Percentiles rank a stretch among this genome's conserved stretches.
These are phyloP conservation scores for Anethum foeniculum DNA, from an alignment of 140 eudicot species.

Conservation along the genomic window DNA sequence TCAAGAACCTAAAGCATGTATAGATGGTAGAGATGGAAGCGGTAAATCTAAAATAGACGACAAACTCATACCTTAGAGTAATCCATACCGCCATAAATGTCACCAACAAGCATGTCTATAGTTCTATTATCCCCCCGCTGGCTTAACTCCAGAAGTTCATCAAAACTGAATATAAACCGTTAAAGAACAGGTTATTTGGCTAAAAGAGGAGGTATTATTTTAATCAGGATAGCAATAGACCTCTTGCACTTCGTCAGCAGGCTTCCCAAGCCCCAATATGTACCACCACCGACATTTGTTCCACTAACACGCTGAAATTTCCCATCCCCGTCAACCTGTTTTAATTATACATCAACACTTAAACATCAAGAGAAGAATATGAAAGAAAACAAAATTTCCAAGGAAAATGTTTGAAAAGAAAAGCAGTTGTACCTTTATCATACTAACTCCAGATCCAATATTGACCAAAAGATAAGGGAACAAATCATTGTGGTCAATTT, in stretches of 20 bases:
- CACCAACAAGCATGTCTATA: conserved; percentile 95
- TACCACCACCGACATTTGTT: conserved; percentile 95
- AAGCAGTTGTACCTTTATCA: conserved; percentile 62
- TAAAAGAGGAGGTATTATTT: conserved; percentile 7
- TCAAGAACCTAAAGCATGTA: too few relatives aligned
- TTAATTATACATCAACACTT: background rate
- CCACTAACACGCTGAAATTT: conserved; percentile 87
- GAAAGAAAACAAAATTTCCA: background rate
- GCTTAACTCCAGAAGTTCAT: conserved; percentile 84
- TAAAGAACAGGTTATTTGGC: background rate
- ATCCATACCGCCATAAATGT: conserved; percentile 95
- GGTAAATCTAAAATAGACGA: too few relatives aligned
- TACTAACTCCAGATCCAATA: conserved; percentile 97
- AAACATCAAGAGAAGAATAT: conserved; percentile 4
- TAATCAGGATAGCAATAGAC: conserved; percentile 26
- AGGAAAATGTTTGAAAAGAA: background rate
- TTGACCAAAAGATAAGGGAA: conserved; percentile 92
- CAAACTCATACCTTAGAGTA: conserved; percentile 59
- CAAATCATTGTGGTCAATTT: conserved; percentile 74
- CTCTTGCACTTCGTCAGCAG: conserved; percentile 84
- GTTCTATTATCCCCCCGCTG: conserved; percentile 88
- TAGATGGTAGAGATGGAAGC: too few relatives aligned
- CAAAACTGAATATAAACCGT: conserved; percentile 42
- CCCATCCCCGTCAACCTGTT: conserved; percentile 80
- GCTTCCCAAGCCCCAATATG: conserved; percentile 93